Evolutionary conservation across 1,284 basidiomycete genomes (phyloP), one percentile per base, ranked within the genome.

Genomic region (Naganishia albida): DNA sequence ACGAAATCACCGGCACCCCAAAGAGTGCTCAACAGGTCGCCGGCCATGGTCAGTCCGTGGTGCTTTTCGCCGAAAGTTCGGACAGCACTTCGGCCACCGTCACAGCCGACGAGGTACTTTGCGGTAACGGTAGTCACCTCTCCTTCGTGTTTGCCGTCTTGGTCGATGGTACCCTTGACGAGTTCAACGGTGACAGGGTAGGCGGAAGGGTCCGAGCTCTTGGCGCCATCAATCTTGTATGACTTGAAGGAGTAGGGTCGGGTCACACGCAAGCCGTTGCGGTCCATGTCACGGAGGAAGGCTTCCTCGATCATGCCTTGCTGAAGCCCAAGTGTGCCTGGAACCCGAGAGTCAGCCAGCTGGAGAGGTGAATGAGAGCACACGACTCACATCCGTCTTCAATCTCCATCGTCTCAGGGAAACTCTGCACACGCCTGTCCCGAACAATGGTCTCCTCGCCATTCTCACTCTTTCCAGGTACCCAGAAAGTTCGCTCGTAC

Each of bases 401-500:
- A 34, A 77, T 77, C 66, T 77, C 75, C 71, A 77, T 72, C 49
- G 70, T 63, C 43, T 73, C 72, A 1, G 75, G 75, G 68, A 77
- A 75, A 40, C 74, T 75, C 67, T 76, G 74, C 13, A 75, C 75
- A 18, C 75, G 63, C 16, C 72, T 59, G 16, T 73, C 72, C 10
- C 75, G 70, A 46, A 71, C 70, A 64, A 77, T 73, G 7, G 56
- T 62, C 26, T 52, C 64, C 23, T 62, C 56, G 7, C 57, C 64
- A 15, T 65, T 49, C 23, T 60, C 54, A n/a, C 72, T 74, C 40
- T 71, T 70, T 30, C 70, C 67, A 25, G 75, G 74, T 44, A 73
- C 72, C 75, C 75, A 77, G 65, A 77, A 77, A 8, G 75, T 73
- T 26, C 75, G 65, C 68, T 77, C 75, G 70, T 72, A 77, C 43